phyloP scores from a whole-genome alignment of 2,329 filamentous ascomycete species.

The Arthrobotrys sphaeroides region DNA sequence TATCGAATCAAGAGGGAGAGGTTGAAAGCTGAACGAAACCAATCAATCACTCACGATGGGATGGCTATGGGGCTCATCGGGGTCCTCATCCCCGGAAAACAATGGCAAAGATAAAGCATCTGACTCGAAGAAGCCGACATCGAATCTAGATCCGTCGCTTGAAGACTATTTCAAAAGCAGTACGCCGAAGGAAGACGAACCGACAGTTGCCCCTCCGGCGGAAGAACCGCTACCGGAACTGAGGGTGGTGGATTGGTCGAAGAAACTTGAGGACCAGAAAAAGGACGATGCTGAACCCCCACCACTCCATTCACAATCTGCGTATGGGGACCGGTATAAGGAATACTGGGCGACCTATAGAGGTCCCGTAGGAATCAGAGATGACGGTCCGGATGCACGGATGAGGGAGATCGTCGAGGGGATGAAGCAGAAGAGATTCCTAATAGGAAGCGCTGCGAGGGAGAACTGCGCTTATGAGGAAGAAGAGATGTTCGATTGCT shows the following conservation, averaged over 20 bases:
- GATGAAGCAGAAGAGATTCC: conserved; percentile 81
- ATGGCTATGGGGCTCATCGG: conserved; percentile 69
- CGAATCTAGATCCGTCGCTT: conserved; percentile 81
- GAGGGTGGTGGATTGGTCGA: conserved; percentile 50
- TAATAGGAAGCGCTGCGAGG: conserved; percentile 81
- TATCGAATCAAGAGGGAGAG: not conserved
- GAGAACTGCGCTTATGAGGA: conserved; percentile 95
- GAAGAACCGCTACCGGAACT: conserved; percentile 62
- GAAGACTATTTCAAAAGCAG: conserved; percentile 85
- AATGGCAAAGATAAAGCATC: conserved; percentile 52
- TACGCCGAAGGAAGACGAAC: conserved; percentile 68
- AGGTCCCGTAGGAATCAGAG: conserved; percentile 65
- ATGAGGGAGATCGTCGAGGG: conserved; percentile 80
- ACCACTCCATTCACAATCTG: conserved; percentile 44
- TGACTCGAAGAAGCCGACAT: conserved; percentile 71
- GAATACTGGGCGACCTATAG: conserved; percentile 93
- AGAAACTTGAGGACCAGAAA: conserved; percentile 11
- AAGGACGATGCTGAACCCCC: conserved; percentile 42
- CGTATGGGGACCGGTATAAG: conserved; percentile 76
- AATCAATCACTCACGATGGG: conserved; percentile 64
- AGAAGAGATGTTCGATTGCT: conserved; percentile 82
- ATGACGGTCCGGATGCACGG: conserved; percentile 79
- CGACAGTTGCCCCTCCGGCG: conserved; percentile 58
- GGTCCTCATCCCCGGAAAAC: conserved; percentile 11
- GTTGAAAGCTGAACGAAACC: conserved; percentile 2